A percentile compares a stretch with the other conserved stretches of the same genome.
Evolutionary conservation across 805 yeast species (phyloP).

Genomic region (Metschnikowia kunwiensis): DNA sequence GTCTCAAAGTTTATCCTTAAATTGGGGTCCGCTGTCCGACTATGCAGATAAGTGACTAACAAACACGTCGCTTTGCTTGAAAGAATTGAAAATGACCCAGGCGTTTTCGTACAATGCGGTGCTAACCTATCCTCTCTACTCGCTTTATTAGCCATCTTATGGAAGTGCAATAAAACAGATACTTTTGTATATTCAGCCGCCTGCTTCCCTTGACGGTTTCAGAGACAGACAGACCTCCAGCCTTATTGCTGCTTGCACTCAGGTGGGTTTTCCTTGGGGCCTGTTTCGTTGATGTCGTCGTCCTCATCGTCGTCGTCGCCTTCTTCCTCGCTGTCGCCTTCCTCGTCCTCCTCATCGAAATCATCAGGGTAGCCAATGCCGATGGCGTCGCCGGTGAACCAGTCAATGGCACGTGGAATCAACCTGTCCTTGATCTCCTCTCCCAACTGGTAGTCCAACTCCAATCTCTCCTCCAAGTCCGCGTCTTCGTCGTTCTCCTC

Average conservation of each 20-base stretch:
- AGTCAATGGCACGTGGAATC: slow-evolving; percentile 94
- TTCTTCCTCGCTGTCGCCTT: slow-evolving; percentile 44
- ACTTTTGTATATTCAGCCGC: neutral
- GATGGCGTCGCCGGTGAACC: slow-evolving; percentile 97
- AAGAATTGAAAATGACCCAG: no score
- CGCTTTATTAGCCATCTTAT: neutral
- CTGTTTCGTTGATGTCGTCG: slow-evolving; percentile 53
- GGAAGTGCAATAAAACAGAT: no score
- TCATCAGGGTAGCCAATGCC: slow-evolving; percentile 62
- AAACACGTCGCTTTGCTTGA: no score
- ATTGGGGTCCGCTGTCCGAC: no score
- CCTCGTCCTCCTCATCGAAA: slow-evolving; percentile 60
- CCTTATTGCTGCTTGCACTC: slow-evolving; percentile 70
- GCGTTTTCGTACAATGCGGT: no score
- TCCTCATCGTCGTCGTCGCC: slow-evolving; percentile 42
- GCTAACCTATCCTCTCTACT: no score
- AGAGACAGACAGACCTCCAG: neutral
- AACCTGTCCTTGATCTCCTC: slow-evolving; percentile 94
- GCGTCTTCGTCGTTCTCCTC: slow-evolving; percentile 64
- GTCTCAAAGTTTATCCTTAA: no score
- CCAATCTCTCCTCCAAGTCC: slow-evolving; percentile 80
- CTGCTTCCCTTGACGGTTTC: neutral
- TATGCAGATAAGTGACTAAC: no score
- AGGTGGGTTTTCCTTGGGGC: slow-evolving; percentile 61
- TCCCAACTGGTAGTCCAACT: slow-evolving; percentile 91